These are phyloP conservation scores for Syncephalastrum racemosum DNA, from an alignment of 371 early-diverging fungal species.

Conservation along the genomic window DNA sequence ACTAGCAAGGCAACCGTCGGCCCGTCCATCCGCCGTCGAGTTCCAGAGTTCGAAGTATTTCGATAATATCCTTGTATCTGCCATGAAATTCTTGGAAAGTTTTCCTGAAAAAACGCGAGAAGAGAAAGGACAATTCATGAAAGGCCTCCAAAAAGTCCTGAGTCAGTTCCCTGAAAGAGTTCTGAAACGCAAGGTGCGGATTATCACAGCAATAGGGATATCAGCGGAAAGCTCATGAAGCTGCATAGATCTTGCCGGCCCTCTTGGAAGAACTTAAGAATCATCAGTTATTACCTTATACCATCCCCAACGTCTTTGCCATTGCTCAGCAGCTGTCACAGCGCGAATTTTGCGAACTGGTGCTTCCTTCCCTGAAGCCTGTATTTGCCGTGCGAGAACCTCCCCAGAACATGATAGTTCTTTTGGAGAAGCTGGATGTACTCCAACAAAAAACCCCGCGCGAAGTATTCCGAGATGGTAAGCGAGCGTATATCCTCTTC, in stretches of 20 bases:
- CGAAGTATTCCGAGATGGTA: constrained; percentile 60
- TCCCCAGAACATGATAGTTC: constrained; percentile 61
- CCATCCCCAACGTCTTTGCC: constrained; percentile 73
- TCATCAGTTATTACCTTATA: constrained; percentile 65
- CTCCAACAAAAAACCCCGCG: constrained; percentile 66
- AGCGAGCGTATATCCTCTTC: background rate
- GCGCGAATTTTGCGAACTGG: constrained; percentile 64
- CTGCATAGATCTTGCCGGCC: constrained; percentile 62
- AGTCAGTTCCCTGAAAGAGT: constrained; percentile 75
- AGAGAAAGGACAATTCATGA: constrained; percentile 80
- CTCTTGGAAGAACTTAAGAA: constrained; percentile 78
- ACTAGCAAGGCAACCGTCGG: constrained; percentile 53
- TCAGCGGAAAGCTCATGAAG: background rate
- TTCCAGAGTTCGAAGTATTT: constrained; percentile 76
- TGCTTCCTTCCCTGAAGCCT: constrained; percentile 66
- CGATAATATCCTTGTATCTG: constrained; percentile 76
- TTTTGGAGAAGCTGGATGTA: constrained; percentile 64
- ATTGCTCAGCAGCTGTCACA: constrained; percentile 61
- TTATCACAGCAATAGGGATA: constrained; percentile 1
- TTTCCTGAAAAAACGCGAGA: constrained; percentile 78
- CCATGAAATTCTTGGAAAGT: constrained; percentile 77
- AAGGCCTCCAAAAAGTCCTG: constrained; percentile 69
- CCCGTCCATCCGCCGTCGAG: constrained; percentile 58
- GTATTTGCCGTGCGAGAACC: constrained; percentile 62
- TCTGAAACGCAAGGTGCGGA: constrained; percentile 58